Base-by-base conservation (phyloP, 108 stramenopile species). In the Epithemia pelagica region DNA sequence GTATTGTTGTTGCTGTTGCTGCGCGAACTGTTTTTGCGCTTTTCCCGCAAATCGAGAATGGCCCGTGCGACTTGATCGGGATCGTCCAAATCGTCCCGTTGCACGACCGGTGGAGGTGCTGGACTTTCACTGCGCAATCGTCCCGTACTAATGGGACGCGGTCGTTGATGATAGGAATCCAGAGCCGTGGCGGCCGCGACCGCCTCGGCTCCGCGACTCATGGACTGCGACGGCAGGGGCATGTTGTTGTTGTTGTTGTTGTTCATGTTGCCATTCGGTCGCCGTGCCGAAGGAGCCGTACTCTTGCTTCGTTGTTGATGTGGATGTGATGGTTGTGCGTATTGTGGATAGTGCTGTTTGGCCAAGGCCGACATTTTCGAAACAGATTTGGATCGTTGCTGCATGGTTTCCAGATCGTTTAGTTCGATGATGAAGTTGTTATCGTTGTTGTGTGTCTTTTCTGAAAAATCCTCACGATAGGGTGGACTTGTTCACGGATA, bases 1-100 rank as follows among this genome's bases (percentile, higher is more conserved):
- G 18, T 29, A 59, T 24, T 28, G 58, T 52, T 30, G 24, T 8
- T 30, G 61, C 27, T 27, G 22, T 57, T 52, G 10, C 54, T n/a
- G n/a, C n/a, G n/a, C 37, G 37, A 46, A 1, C 23, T 25, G 52
- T 69, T 30, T 58, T 74, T 73, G 21, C 80, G 69, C 51, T 68
- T 63, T 64, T 81, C 75, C 54, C 75, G 19, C 26, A 74, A 46
- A 28, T 81, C 75, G 23, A 76, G 57, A 56, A 76, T 74, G n/a
- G 64, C 68, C 28, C 66, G 54, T 8, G 74, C 68, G 52, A 80
- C 74, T 0, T 61, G 54, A 32, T 65, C 29, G n/a, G 78, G 74
- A 68, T 71, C 74, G 33, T 79, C 72, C n/a, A 55, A 21, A 26
- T 61, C 30, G 7, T 28, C 24, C 7, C 56, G 22, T 8, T 58